Evolutionary conservation across 179 eudicot genomes (phyloP).

Genomic region (Nepenthes alata): DNA sequence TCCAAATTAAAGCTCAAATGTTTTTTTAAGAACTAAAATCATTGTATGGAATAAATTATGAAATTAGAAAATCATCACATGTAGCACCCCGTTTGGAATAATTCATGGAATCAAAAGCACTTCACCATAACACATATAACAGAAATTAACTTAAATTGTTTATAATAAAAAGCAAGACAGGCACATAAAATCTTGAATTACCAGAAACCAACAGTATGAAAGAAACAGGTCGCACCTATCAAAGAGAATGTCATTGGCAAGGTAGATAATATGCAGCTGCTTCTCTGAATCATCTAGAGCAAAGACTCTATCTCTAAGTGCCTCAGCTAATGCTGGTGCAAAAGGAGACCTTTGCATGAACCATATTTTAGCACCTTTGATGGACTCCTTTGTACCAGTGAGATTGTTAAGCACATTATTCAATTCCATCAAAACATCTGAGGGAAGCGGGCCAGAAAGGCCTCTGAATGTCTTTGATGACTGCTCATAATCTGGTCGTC

Average conservation of each 20-base stretch:
- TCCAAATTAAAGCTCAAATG: no score
- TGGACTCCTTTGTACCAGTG: slow-evolving; percentile 89
- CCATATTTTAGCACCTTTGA: slow-evolving; percentile 89
- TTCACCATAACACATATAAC: no score
- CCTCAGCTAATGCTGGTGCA: slow-evolving; percentile 71
- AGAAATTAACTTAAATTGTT: no score
- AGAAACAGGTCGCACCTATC: slow-evolving; percentile 46
- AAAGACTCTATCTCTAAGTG: slow-evolving; percentile 67
- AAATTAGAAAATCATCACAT: no score
- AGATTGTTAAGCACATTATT: slow-evolving; percentile 64
- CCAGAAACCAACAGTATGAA: not conserved
- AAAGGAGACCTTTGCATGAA: slow-evolving; percentile 95
- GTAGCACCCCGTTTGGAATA: no score
- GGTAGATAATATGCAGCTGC: slow-evolving; percentile 75
- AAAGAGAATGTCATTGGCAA: slow-evolving; percentile 88
- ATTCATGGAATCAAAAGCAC: not conserved
- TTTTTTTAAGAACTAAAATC: no score
- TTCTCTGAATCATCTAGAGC: slow-evolving; percentile 75
- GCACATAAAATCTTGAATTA: no score
- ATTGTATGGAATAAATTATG: no score
- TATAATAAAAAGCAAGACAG: no score
- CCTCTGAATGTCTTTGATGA: slow-evolving; percentile 57
- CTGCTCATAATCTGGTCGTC: slow-evolving; percentile 58
- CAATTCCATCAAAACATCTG: slow-evolving; percentile 82
- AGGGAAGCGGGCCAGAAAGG: slow-evolving; percentile 70